These are phyloP conservation scores for Hyphopichia homilentoma DNA, from an alignment of 805 yeast genomes.

Conservation along the genomic window DNA sequence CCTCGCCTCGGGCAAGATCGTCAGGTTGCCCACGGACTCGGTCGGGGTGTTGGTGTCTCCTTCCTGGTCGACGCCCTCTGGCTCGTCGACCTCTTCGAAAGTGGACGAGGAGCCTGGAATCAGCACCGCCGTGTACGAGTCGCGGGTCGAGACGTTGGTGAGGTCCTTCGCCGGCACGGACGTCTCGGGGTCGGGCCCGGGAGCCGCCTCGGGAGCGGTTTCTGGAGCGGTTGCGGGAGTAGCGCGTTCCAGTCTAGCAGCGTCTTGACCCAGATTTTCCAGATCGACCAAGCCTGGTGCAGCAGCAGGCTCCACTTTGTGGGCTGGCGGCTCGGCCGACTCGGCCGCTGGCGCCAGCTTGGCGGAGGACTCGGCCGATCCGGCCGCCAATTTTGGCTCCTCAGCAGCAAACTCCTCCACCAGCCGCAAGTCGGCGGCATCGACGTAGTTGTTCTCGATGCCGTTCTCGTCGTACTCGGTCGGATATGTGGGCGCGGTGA, in stretches of 20 bases:
- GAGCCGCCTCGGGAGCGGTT: not conserved
- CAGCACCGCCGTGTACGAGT: constrained; percentile 37
- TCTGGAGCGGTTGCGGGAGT: not conserved
- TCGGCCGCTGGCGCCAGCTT: too few relatives aligned
- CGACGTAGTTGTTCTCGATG: constrained; percentile 30
- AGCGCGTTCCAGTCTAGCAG: not conserved
- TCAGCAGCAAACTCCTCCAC: constrained; percentile 18
- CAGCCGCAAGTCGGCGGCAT: constrained; percentile 20
- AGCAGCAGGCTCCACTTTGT: too few relatives aligned
- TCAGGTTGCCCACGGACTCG: constrained; percentile 14
- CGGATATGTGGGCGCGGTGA: constrained; percentile 17
- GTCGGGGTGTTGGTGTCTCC: constrained; percentile 18
- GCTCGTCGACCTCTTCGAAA: constrained; percentile 9
- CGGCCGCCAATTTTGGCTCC: constrained; percentile 1
- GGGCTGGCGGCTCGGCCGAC: too few relatives aligned
- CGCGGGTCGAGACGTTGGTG: constrained; percentile 25
- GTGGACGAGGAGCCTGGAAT: constrained; percentile 19
- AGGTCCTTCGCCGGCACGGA: constrained; percentile 3
- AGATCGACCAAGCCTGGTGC: too few relatives aligned
- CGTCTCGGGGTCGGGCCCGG: not conserved
- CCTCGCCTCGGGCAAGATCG: constrained; percentile 4
- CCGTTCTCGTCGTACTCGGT: constrained; percentile 30
- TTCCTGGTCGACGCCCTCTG: constrained; percentile 4
- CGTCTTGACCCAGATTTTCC: too few relatives aligned
- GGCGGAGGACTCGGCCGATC: constrained; percentile 4